Evolutionary conservation across 495 filamentous ascomycete genomes (phyloP).

Genomic region (Podospora australis): DNA sequence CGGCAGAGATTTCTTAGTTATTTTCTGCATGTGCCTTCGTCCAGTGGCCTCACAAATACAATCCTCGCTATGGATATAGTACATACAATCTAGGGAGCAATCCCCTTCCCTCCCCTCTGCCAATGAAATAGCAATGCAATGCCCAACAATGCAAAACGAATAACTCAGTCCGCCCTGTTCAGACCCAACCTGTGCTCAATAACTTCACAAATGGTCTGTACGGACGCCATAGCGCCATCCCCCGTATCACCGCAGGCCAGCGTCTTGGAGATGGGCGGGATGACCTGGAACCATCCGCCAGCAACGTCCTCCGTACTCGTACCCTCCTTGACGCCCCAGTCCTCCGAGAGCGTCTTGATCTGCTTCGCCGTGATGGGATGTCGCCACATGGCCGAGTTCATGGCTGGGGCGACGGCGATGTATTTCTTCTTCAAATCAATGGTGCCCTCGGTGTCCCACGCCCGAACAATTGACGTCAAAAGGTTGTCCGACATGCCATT

Average conservation of each 20-base stretch:
- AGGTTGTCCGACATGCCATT: conserved; percentile 30
- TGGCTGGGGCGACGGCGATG: conserved; percentile 53
- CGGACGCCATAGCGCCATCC: conserved; percentile 63
- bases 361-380: conserved; percentile 75
- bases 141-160: too few species aligned
- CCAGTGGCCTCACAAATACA: too few species aligned
- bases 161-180: background rate
- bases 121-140: too few species aligned
- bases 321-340: conserved; percentile 63
- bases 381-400: conserved; percentile 66
- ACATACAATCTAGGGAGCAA: too few species aligned
- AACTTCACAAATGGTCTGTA: conserved; percentile 64
- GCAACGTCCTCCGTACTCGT: background rate
- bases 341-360: conserved; percentile 58
- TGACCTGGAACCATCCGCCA: conserved; percentile 68
- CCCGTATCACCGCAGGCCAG: conserved; percentile 31
- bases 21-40: too few species aligned
- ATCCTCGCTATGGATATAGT: too few species aligned
- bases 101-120: too few species aligned
- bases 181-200: conserved; percentile 48
- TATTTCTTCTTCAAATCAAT: conserved; percentile 49
- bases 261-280: conserved; percentile 37
- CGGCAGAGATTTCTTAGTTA: too few species aligned
- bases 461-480: conserved; percentile 66
- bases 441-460: conserved; percentile 73